Evolutionary conservation across 768 basidiomycete genomes (phyloP), one percentile per base, ranked within the genome.

Genomic region (Leucosporidium yakuticum): DNA sequence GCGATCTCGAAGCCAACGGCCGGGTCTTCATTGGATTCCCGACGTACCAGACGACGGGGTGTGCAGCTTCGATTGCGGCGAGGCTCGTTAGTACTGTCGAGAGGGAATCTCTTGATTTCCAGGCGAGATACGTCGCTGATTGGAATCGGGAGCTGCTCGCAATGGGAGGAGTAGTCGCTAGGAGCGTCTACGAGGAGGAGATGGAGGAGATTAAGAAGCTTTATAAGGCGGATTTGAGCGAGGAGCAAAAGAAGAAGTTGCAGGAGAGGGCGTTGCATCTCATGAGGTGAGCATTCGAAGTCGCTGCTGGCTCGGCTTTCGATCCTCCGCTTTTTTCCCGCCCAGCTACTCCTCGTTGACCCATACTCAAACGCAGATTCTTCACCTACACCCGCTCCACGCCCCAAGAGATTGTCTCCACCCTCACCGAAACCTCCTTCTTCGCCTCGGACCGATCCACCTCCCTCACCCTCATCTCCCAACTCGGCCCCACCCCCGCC

Each of bases 71-170:
- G 66, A 81, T 88, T 74, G 82, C 91, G 0, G 87, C 89, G 14
- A 83, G 93, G 4, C 96, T 96, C 76, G 94, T 98, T 65, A 90
- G 92, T 15, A 97, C 94, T 0, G 94, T 98, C 12, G 95, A 98
- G 78, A 85, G 95, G 69, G 95, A 98, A 79, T 89, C 88, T 91
- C 54, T 76, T 31, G 73, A 76, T 51, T 65, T 74, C n/a, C 68
- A 73, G 57, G 54, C 67, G 27, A 58, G 62, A 19, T 66, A 68
- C 25, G 72, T 77, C 36, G 67, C 64, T 11, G 70, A 79, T 9
- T 95, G 91, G 93, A 98, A 98, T 74, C 86, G 84, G 74, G 94
- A 97, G 74, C 82, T 97, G 8, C 81, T 98, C 9, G 87, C 85
- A 74, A 82, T 91, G 23, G 91, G 91, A 7, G 94, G 92, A 6